Base-by-base conservation (phyloP, 257 asterid genomes). In the Salvia splendens region DNA sequence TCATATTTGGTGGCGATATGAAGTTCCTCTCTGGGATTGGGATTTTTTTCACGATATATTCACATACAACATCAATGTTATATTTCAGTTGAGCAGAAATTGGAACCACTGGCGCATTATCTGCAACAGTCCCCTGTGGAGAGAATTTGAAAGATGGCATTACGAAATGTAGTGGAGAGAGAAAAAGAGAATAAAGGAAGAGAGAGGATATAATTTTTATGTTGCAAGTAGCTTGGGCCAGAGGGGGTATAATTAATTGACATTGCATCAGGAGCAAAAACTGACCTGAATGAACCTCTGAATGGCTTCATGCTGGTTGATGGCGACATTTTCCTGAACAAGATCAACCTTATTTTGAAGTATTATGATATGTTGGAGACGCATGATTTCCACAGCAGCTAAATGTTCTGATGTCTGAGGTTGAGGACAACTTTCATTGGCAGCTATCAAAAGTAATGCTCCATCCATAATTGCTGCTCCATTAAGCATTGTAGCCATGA, bases 401-500 rank as follows among this genome's bases (percentile, higher is more conserved):
- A 94, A 84, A 69, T 94, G 99, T 68, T 94, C 99, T 16, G 96
- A 88, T 16, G 99, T 94, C 82, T 94, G 99, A 79, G 99, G 99
- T 68, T 94, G 97, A 45, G 97, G 97, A 72, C 97, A 91, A 56
- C 95, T 91, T 74, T 91, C 97, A 65, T 91, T 91, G 68, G 97
- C 97, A 50, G 97, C 97, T 73, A 91, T 91, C 38, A 91, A 95
- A 72, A 91, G 96, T 62, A 91, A 79, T 17, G 97, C 97, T 30
- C 97, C 97, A 70, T 91, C 97, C 97, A 91, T 91, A 64, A 91
- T 91, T 51, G 97, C 96, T 2, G 97, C 97, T 71, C 97, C 97
- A 50, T 91, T 91, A 81, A 91, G 97, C 97, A 91, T 91, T 4
- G 97, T 91, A 73, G 97, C 97, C 97, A 91, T 91, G 80, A 91